Evolutionary conservation across 768 basidiomycete genomes (phyloP), one percentile per base, ranked within the genome.

Genomic region (Mycena leptocephala): DNA sequence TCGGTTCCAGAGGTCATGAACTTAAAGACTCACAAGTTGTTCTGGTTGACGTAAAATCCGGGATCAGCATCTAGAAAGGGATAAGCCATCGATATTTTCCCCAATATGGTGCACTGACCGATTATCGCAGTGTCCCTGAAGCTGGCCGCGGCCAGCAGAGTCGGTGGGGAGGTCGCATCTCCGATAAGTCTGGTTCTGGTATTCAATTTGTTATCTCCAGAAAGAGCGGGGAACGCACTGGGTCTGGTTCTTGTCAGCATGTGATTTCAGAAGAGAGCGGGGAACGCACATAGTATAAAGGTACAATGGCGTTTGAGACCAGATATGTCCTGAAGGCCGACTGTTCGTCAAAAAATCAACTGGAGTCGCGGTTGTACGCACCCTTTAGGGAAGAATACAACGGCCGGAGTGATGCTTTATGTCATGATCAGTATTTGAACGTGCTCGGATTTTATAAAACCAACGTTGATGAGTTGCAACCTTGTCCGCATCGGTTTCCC

Each of bases 301-400:
- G 88, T 37, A 94, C 84, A 78, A 96, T 92, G 8, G 95, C 88
- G 3, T 89, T 80, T 11, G 93, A 92, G 46, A 95, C 89, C 10
- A 93, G 84, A 80, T 96, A 96, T 35, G 90, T 91, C 41, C 94
- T 95, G 79, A 26, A 43, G n/a, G n/a, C n/a, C 46, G 35, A 39
- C 20, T 5, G 32, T 53, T 55, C 20, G 33, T 51, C 18, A 26
- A 16, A 33, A 35, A 22, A 6, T 24, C 11, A 24, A 37, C n/a
- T 51, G 5, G 16, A 35, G 28, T n/a, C 16, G 64, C 39, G 22
- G 1, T n/a, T 33, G 35, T 28, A 55, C 32, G 70, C 82, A 93
- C 93, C 94, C 95, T 77, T 86, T 80, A 1, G 95, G 95, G 85
- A 96, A 95, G 84, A 89, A 96, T 33, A 96, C 89, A 18, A 95